A percentile compares a stretch with the other conserved stretches of the same genome.
These are phyloP conservation scores for Parasarocladium wereldwijsianum DNA, from an alignment of 2,329 filamentous ascomycete genomes.

Conservation along the genomic window DNA sequence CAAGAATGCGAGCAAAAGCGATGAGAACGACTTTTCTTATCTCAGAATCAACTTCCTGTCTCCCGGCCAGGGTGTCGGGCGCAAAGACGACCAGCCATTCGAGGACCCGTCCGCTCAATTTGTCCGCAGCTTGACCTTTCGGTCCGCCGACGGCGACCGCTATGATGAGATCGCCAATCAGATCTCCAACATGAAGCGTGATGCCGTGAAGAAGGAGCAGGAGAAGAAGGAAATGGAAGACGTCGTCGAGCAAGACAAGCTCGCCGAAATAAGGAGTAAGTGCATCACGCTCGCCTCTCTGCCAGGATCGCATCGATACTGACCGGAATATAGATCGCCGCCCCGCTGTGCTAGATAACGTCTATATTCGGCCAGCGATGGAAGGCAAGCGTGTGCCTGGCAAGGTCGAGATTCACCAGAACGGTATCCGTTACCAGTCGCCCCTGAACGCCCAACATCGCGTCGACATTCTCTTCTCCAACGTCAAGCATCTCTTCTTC, in stretches of 20 bases:
- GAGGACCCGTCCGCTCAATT: slow-evolving; percentile 95
- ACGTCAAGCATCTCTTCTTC: slow-evolving; percentile 97
- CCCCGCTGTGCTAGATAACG: slow-evolving; percentile 78
- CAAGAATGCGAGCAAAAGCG: slow-evolving; percentile 97
- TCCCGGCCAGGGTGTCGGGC: slow-evolving; percentile 88
- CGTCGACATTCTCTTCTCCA: slow-evolving; percentile 92
- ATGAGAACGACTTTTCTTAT: slow-evolving; percentile 88
- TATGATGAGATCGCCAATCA: slow-evolving; percentile 85
- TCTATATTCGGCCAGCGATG: slow-evolving; percentile 88
- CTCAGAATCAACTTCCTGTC: slow-evolving; percentile 95
- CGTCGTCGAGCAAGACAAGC: slow-evolving; percentile 96
- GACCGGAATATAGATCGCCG: slow-evolving; percentile 51
- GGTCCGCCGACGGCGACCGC: slow-evolving; percentile 75
- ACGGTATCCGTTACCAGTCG: slow-evolving; percentile 90
- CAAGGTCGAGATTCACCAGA: slow-evolving; percentile 94
- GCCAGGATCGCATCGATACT: background rate
- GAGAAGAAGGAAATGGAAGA: slow-evolving; percentile 99
- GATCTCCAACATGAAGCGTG: slow-evolving; percentile 93
- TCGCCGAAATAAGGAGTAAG: slow-evolving; percentile 83
- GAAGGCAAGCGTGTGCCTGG: slow-evolving; percentile 95
- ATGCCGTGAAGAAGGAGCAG: slow-evolving; percentile 80
- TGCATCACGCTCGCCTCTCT: slow-evolving; percentile 10
- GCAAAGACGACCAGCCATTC: slow-evolving; percentile 95
- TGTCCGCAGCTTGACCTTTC: slow-evolving; percentile 85
- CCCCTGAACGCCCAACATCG: slow-evolving; percentile 65